Percentiles rank a stretch among this genome's conserved stretches.
Evolutionary conservation across 805 yeast species (phyloP).

Genomic region (Starmera quercuum): DNA sequence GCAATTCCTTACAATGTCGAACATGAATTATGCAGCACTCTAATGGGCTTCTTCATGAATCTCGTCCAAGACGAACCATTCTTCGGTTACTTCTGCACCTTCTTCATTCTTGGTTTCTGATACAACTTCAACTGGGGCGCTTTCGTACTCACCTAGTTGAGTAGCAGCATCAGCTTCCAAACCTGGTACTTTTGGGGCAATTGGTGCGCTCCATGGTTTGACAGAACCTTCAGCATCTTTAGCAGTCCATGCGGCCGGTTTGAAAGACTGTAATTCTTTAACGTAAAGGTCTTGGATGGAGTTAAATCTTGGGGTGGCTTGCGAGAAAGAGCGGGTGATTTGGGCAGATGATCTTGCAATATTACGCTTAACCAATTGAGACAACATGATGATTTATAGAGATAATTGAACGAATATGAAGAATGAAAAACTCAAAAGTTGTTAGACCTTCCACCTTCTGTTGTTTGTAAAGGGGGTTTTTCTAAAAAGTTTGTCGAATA

Average conservation of each 20-base stretch:
- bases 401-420: not conserved
- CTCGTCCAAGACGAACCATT: constrained; percentile 78
- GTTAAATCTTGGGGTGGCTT: constrained; percentile 34
- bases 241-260: constrained; percentile 69
- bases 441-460: too few relatives aligned
- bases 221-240: constrained; percentile 74
- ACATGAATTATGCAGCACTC: constrained; percentile 24
- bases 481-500: too few relatives aligned
- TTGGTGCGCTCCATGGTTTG: constrained; percentile 77
- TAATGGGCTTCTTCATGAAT: constrained; percentile 47
- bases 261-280: constrained; percentile 80
- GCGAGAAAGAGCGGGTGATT: constrained; percentile 31
- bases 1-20: too few relatives aligned
- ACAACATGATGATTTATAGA: constrained; percentile 11
- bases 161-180: constrained; percentile 61
- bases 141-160: constrained; percentile 61
- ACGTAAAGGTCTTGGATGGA: constrained; percentile 79
- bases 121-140: constrained; percentile 68
- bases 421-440: not conserved
- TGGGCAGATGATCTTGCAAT: constrained; percentile 19
- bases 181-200: constrained; percentile 68
- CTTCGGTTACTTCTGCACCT: constrained; percentile 40
- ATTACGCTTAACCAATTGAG: constrained; percentile 13
- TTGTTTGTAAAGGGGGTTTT: not conserved
- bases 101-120: constrained; percentile 41